Evolutionary conservation across 352 stramenopile genomes (phyloP).

Genomic region (Globisporangium recalcitrans): DNA sequence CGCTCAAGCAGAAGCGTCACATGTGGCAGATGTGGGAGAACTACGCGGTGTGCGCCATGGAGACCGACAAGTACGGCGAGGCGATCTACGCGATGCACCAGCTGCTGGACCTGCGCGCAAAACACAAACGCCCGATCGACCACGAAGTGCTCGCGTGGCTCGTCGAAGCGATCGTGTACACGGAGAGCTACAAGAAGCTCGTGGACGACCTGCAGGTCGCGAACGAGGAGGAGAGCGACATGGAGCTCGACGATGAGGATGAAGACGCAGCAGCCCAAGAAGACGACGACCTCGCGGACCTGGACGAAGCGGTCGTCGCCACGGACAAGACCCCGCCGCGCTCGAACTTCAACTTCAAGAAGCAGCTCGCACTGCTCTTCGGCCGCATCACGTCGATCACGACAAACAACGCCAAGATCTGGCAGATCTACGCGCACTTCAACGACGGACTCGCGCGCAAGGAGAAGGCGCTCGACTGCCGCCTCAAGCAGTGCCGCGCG

Average conservation of each 20-base stretch:
- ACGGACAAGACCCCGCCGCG: slow-evolving; percentile 26
- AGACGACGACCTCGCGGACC: slow-evolving; percentile 45
- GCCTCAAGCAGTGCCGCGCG: slow-evolving; percentile 71
- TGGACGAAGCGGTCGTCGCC: slow-evolving; percentile 41
- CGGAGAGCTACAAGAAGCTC: slow-evolving; percentile 38
- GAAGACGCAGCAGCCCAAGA: not conserved
- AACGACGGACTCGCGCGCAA: slow-evolving; percentile 57
- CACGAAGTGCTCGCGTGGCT: slow-evolving; percentile 78
- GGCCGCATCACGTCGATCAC: slow-evolving; percentile 71
- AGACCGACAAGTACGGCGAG: slow-evolving; percentile 65
- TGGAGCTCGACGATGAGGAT: slow-evolving; percentile 23
- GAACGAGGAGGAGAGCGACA: slow-evolving; percentile 21
- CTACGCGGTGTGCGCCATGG: slow-evolving; percentile 73
- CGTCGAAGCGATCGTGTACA: slow-evolving; percentile 73
- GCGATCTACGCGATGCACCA: slow-evolving; percentile 84
- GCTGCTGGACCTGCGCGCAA: slow-evolving; percentile 70
- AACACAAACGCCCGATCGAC: slow-evolving; percentile 76
- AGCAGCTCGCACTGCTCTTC: slow-evolving; percentile 67
- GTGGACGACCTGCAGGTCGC: slow-evolving; percentile 19
- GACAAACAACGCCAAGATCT: slow-evolving; percentile 76
- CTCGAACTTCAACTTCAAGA: slow-evolving; percentile 14
- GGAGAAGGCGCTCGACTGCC: slow-evolving; percentile 74
- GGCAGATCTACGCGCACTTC: slow-evolving; percentile 80
- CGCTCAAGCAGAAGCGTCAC: slow-evolving; percentile 86
- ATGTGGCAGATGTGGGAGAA: slow-evolving; percentile 95